Percentiles rank a stretch among this genome's conserved stretches.
These are phyloP conservation scores for Gynochthodes officinalis DNA, from an alignment of 257 asterid genomes.

Conservation along the genomic window DNA sequence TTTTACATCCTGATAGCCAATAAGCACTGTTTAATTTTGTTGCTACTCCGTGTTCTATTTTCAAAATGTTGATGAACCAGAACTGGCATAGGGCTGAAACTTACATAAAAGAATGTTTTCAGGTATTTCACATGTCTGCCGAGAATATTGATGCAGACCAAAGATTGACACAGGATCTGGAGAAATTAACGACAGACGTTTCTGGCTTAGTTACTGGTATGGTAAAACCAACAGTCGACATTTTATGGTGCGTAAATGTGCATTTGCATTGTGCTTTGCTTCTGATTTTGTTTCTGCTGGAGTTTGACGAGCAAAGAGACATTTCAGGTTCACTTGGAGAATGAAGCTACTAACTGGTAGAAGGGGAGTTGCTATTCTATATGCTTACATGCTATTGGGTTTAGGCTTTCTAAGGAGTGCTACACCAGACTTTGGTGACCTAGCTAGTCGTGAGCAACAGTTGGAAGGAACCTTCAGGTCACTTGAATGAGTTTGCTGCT, in stretches of 20 bases:
- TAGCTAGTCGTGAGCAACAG: slow-evolving; percentile 83
- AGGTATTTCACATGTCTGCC: slow-evolving; percentile 81
- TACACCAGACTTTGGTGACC: slow-evolving; percentile 94
- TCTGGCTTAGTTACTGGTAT: slow-evolving; percentile 98
- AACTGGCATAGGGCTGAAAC: slow-evolving; percentile 6
- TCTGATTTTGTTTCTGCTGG: slow-evolving; percentile 13
- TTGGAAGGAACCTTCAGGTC: slow-evolving; percentile 99
- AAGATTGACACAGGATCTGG: slow-evolving; percentile 95
- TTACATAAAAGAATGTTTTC: slow-evolving; percentile 19
- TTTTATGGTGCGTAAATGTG: slow-evolving; percentile 60
- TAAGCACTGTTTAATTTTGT: not conserved
- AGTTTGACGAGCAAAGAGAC: slow-evolving; percentile 16
- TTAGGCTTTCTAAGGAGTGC: slow-evolving; percentile 88
- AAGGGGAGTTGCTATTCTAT: slow-evolving; percentile 84
- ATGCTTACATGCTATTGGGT: slow-evolving; percentile 97
- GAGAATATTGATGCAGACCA: slow-evolving; percentile 87
- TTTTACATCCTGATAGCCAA: not conserved
- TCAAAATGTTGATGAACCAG: slow-evolving; percentile 4
- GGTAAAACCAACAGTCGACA: slow-evolving; percentile 99
- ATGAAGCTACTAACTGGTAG: slow-evolving; percentile 93
- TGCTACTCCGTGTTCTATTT: not conserved
- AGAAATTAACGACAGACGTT: slow-evolving; percentile 85
- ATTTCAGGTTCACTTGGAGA: slow-evolving; percentile 98
- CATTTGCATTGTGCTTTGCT: slow-evolving; percentile 2
- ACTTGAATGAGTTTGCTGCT: slow-evolving; percentile 20